Evolutionary conservation across 225 moss, liverwort and hornwort genomes (phyloP), one percentile per base, ranked within the genome.

Genomic region (Bryoerythrophyllum caledonicum): DNA sequence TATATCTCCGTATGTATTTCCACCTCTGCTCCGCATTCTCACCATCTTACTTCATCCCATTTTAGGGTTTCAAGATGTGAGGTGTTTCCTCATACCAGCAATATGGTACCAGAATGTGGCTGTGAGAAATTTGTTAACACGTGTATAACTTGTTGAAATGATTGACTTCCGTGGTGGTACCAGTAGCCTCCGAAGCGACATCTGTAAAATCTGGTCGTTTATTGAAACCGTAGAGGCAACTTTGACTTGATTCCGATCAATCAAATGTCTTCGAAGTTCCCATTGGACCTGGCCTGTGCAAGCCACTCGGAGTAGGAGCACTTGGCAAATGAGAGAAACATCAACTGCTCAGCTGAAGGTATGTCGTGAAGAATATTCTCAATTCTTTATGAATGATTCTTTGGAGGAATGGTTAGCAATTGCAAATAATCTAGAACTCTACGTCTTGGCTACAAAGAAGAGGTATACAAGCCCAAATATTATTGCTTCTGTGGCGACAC

Each of bases 401-500:
- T 48, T 34, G 2, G 15, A 48, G 61, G 10, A 60, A 48, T 72
- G 44, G 23, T 61, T 46, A 27, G 27, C 3, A 58, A 71, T 20
- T 43, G 41, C 44, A 44, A 14, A 59, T 20, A 8, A 59, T 43
- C 72, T 35, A 23, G 35, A 54, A 23, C 4, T 37, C 17, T 72
- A n/a, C 44, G 44, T 30, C 41, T 58, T 30, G 13, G 27, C 44
- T 60, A 60, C 60, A 60, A 43, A 56, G 10, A 15, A 56, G 38
- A 38, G 25, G 38, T 25, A 24, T 6, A 4, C 24, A 54, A 37
- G 52, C 52, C 32, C 32, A 56, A 66, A 48, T 32, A 53, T 61
- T 74, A 74, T 70, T 78, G 75, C 65, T 70, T 27, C 34, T 58
- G 70, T 62, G 76, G 64, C 74, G 64, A 64, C 28, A 52, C 9